Base-by-base conservation (phyloP, 306 rosid genomes). In the Boehmeria nivea region DNA sequence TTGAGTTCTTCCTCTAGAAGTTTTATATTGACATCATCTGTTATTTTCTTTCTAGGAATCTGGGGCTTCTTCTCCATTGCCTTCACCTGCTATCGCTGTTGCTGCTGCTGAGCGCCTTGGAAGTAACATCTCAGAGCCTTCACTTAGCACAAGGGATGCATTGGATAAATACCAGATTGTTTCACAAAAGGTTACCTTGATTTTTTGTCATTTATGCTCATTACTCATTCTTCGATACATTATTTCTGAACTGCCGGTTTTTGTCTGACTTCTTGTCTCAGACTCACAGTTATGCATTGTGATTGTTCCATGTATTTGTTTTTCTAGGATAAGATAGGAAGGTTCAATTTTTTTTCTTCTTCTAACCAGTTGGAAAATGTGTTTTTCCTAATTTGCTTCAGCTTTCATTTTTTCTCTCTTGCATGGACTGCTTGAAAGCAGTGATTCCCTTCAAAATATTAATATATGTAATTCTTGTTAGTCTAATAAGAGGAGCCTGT, bases 161-260 rank as follows among this genome's bases (percentile, higher is more conserved):
- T 69, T 93, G 73, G 96, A 93, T 71, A 93, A 87, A 68, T 93
- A 73, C 72, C 95, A 83, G 69, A 67, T 85, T 69, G 83, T 93
- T 28, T 89, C 95, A 20, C 99, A 77, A 45, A 93, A 88, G 99
- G 99, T 93, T 61, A 59, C 44, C 18, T 17, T 43, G n/a, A 15
- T 51, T 36, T 27, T 38, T 17, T n/a, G n/a, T 23, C 10, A 12
- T 40, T 58, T 9, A 19, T 31, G 36, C 36, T 31, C 36, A 31
- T 4, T n/a, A n/a, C n/a, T n/a, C n/a, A n/a, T n/a, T n/a, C n/a
- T n/a, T 31, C 36, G 8, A 31, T 31, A 4, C 0, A 31, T 31
- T 31, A 4, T 0, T 31, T 31, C 9, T 31, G 9, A 31, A 31
- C 36, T 6, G n/a, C n/a, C 36, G 1, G 36, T 31, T 31, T 31